Conservation (phyloP, 2,329 filamentous ascomycete genomes). For the Claviceps sp. region DNA sequence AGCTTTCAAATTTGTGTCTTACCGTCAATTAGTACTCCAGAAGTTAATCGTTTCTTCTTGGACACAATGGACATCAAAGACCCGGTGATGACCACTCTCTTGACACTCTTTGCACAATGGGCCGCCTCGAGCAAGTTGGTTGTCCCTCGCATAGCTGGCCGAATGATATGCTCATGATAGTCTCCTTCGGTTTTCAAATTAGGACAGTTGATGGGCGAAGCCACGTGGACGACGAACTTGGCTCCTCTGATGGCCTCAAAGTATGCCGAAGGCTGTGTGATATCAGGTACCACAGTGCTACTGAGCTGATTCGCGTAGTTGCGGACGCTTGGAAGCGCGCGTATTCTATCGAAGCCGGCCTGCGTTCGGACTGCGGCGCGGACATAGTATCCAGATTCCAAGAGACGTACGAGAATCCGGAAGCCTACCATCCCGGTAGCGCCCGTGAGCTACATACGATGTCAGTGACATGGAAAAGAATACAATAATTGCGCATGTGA, state of each 20-base stretch:
- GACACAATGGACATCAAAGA: neutral
- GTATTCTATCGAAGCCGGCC: conserved; percentile 5
- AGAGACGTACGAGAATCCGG: conserved; percentile 13
- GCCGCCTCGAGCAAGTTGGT: neutral
- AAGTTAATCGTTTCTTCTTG: neutral
- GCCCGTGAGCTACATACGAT: conserved; percentile 10
- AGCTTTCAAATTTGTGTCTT: neutral
- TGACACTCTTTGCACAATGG: neutral
- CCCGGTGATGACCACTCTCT: neutral
- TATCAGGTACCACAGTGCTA: conserved; percentile 22
- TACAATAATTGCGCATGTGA: too few species aligned
- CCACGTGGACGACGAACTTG: conserved; percentile 21
- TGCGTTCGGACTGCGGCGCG: conserved; percentile 17
- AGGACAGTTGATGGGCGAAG: neutral
- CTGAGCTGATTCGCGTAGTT: conserved; percentile 9
- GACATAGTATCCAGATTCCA: conserved; percentile 15
- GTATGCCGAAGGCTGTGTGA: conserved; percentile 22
- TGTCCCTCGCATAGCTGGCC: neutral
- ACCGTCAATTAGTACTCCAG: neutral
- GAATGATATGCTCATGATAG: neutral
- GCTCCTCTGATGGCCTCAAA: conserved; percentile 27
- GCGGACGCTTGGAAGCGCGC: conserved; percentile 2
- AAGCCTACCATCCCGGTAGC: conserved; percentile 20
- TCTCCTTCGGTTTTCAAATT: too few species aligned
- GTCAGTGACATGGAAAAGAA: too few species aligned